phyloP scores from a whole-genome alignment of 176 grass and related monocot species.

The Oropetium thomaeum region DNA sequence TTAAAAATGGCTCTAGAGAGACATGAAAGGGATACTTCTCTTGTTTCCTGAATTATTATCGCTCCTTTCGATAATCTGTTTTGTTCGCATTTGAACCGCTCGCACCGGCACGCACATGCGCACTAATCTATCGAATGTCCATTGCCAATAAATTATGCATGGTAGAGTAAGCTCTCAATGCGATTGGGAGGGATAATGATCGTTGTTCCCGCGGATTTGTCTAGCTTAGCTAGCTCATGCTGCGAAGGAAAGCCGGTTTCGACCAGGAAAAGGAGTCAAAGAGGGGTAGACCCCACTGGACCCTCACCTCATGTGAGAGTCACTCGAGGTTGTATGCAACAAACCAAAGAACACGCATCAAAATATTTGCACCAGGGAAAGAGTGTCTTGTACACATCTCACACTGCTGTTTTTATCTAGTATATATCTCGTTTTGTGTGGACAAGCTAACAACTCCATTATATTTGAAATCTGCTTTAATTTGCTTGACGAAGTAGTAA shows the following conservation, averaged over 20 bases:
- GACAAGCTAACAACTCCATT: slow-evolving; percentile 62
- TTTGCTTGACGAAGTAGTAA: background rate
- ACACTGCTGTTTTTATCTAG: slow-evolving; percentile 21
- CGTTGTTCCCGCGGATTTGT: slow-evolving; percentile 42
- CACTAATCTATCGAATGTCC: slow-evolving; percentile 46
- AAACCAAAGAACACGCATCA: slow-evolving; percentile 37
- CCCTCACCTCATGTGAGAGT: slow-evolving; percentile 73
- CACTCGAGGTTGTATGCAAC: slow-evolving; percentile 45
- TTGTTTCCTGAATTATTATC: slow-evolving; percentile 45
- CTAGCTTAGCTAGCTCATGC: no score
- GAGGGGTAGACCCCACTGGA: slow-evolving; percentile 38
- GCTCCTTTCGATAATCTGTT: slow-evolving; percentile 50
- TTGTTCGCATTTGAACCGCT: slow-evolving; percentile 55
- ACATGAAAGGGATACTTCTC: slow-evolving; percentile 63
- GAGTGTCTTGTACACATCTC: slow-evolving; percentile 54
- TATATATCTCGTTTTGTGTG: slow-evolving; percentile 27
- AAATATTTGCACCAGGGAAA: slow-evolving; percentile 26
- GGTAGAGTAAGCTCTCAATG: slow-evolving; percentile 28
- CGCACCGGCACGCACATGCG: slow-evolving; percentile 51
- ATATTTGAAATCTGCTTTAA: slow-evolving; percentile 22
- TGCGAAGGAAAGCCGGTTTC: slow-evolving; percentile 36
- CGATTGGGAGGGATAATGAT: slow-evolving; percentile 45
- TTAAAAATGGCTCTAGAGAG: slow-evolving; percentile 57
- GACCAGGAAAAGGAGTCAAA: slow-evolving; percentile 66
- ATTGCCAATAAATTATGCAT: slow-evolving; percentile 39